A percentile compares a stretch with the other conserved stretches of the same genome.
These are phyloP conservation scores for Xylaria digitata DNA, from an alignment of 2,329 filamentous ascomycete species.

Conservation along the genomic window DNA sequence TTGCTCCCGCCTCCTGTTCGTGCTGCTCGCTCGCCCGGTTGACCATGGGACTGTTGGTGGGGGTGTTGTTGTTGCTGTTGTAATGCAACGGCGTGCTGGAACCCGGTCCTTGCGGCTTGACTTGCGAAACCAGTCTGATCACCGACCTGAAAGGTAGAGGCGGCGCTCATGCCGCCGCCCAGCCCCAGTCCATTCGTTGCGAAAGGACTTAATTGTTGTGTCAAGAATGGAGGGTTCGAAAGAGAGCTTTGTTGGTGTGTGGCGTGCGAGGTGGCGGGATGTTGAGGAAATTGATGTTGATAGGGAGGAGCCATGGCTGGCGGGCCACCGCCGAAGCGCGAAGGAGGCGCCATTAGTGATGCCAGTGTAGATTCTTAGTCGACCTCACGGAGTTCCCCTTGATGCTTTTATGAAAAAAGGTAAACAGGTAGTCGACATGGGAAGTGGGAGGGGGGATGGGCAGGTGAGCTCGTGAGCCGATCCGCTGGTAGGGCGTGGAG, in stretches of 20 bases:
- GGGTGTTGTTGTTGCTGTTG: conserved; percentile 54
- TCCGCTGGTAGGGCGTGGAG: conserved; percentile 31
- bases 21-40: conserved; percentile 51
- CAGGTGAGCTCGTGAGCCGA: conserved; percentile 27
- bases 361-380: conserved; percentile 28
- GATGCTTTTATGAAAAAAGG: conserved; percentile 29
- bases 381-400: conserved; percentile 37
- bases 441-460: conserved; percentile 20
- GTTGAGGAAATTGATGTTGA: conserved; percentile 65
- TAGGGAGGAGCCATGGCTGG: conserved; percentile 59
- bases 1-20: conserved; percentile 66
- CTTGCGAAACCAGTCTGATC: conserved; percentile 80
- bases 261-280: conserved; percentile 63
- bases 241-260: conserved; percentile 65
- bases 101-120: conserved; percentile 88
- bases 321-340: conserved; percentile 61
- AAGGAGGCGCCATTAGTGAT: conserved; percentile 53
- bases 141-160: conserved; percentile 65
- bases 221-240: conserved; percentile 77
- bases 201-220: conserved; percentile 76
- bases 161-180: conserved; percentile 64
- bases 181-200: conserved; percentile 69
- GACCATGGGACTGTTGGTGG: conserved; percentile 56
- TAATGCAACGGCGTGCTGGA: conserved; percentile 76
- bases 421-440: conserved; percentile 40